A percentile compares a stretch with the other conserved stretches of the same genome.
These are phyloP conservation scores for Talaromyces amestolkiae DNA, from an alignment of 2,329 filamentous ascomycete species.

Conservation along the genomic window DNA sequence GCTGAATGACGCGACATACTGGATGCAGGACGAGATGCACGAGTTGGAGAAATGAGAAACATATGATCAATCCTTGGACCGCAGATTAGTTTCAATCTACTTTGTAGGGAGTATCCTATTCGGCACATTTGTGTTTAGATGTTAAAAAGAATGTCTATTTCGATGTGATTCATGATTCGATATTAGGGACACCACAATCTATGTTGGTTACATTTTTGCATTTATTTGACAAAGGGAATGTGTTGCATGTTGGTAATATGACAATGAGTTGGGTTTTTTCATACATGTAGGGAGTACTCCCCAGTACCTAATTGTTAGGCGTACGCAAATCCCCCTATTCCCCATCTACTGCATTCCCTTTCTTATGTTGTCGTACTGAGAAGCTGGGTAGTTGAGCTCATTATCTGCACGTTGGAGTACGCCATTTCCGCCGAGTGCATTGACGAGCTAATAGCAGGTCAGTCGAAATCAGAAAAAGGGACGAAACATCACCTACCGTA, in stretches of 20 bases:
- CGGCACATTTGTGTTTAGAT: background rate
- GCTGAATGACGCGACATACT: constrained; percentile 29
- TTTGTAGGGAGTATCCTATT: too few relatives aligned
- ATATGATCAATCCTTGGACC: background rate
- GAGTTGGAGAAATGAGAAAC: background rate
- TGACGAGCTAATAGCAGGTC: constrained; percentile 30
- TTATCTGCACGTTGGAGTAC: constrained; percentile 50
- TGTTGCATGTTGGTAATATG: background rate
- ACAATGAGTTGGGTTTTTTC: background rate
- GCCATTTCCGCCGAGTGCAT: constrained; percentile 31
- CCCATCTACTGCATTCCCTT: constrained; percentile 27
- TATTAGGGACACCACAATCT: background rate
- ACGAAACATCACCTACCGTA: constrained; percentile 37
- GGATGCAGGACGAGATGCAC: background rate
- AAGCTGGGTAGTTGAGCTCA: constrained; percentile 51
- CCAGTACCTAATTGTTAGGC: background rate
- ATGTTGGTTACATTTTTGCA: too few relatives aligned
- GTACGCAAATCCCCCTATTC: background rate
- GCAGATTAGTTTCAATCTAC: too few relatives aligned
- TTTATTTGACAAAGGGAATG: background rate
- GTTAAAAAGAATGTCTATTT: background rate
- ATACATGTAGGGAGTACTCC: background rate
- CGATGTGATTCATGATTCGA: background rate
- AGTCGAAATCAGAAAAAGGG: background rate
- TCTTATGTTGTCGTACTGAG: constrained; percentile 54